These are phyloP conservation scores for Lumnitzera racemosa DNA, from an alignment of 345 rosid species.

Conservation along the genomic window DNA sequence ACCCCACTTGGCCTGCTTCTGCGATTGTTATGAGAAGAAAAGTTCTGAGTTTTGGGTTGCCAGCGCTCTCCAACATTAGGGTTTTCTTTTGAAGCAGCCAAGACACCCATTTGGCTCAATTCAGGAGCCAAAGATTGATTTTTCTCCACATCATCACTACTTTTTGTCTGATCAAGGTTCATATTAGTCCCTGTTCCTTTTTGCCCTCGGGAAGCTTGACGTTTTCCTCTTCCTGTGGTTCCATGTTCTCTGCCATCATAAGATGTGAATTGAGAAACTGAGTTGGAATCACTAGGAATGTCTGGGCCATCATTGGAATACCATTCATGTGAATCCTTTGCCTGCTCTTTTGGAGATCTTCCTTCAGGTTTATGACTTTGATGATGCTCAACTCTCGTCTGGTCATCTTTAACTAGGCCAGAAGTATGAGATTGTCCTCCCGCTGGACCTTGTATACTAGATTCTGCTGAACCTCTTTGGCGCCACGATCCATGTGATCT, in stretches of 20 bases:
- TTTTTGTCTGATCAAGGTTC: slow-evolving; percentile 47
- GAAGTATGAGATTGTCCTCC: slow-evolving; percentile 25
- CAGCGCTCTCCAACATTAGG: slow-evolving; percentile 53
- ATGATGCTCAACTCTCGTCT: slow-evolving; percentile 35
- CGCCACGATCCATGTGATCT: slow-evolving; percentile 66
- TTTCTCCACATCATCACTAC: slow-evolving; percentile 33
- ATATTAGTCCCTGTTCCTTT: slow-evolving; percentile 35
- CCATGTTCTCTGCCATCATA: slow-evolving; percentile 49
- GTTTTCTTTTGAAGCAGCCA: slow-evolving; percentile 48
- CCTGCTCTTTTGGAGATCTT: slow-evolving; percentile 36
- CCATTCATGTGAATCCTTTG: slow-evolving; percentile 37
- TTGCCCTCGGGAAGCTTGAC: slow-evolving; percentile 41
- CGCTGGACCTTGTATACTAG: slow-evolving; percentile 24
- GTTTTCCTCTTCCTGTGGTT: slow-evolving; percentile 39
- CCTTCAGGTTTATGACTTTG: slow-evolving; percentile 29
- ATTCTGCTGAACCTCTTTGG: slow-evolving; percentile 46
- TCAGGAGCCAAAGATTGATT: slow-evolving; percentile 34
- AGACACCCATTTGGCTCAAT: slow-evolving; percentile 29
- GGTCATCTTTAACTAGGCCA: slow-evolving; percentile 26
- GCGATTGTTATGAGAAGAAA: slow-evolving; percentile 21
- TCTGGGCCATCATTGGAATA: slow-evolving; percentile 45
- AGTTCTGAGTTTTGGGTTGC: slow-evolving; percentile 63
- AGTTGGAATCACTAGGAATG: slow-evolving; percentile 37
- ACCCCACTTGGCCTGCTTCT: slow-evolving; percentile 36
- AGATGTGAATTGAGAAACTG: slow-evolving; percentile 17